Evolutionary conservation across 257 asterid species (phyloP).

Genomic region (Anisodus acutangulus): DNA sequence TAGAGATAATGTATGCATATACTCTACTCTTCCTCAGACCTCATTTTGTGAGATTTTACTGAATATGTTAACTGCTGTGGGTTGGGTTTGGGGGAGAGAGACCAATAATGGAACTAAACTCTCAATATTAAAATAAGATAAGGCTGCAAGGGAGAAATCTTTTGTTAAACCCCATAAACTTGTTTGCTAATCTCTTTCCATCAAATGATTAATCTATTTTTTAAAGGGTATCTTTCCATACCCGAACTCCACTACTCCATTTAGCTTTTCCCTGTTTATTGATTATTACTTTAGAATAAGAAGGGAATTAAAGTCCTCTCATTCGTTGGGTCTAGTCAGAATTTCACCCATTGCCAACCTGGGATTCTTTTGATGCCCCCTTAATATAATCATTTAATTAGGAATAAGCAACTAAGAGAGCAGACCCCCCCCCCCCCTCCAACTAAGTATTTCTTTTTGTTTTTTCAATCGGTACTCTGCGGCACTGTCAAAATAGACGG

Average conservation of each 20-base stretch:
- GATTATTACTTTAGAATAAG: conserved; percentile 4
- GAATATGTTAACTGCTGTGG: no score
- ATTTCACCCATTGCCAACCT: conserved; percentile 66
- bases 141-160: conserved; percentile 51
- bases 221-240: conserved; percentile 41
- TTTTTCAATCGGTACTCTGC: conserved; percentile 18
- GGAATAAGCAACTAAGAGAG: background rate
- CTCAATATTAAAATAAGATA: conserved; percentile 46
- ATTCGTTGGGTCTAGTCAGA: conserved; percentile 73
- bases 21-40: no score
- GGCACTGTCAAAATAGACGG: conserved; percentile 32
- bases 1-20: no score
- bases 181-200: conserved; percentile 53
- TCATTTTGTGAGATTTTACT: no score
- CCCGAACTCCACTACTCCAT: conserved; percentile 43
- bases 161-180: conserved; percentile 42
- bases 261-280: conserved; percentile 35
- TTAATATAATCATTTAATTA: background rate
- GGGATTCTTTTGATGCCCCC: conserved; percentile 51
- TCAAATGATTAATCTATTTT: conserved; percentile 52
- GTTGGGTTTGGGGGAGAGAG: background rate
- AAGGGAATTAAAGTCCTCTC: conserved; percentile 12
- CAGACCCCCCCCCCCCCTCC: background rate
- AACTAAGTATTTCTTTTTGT: background rate
- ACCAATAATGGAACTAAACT: conserved; percentile 58